Percentiles rank a stretch among this genome's conserved stretches.
Conservation (phyloP, 495 filamentous ascomycete species). For the Symbiotaphrina buchneri region DNA sequence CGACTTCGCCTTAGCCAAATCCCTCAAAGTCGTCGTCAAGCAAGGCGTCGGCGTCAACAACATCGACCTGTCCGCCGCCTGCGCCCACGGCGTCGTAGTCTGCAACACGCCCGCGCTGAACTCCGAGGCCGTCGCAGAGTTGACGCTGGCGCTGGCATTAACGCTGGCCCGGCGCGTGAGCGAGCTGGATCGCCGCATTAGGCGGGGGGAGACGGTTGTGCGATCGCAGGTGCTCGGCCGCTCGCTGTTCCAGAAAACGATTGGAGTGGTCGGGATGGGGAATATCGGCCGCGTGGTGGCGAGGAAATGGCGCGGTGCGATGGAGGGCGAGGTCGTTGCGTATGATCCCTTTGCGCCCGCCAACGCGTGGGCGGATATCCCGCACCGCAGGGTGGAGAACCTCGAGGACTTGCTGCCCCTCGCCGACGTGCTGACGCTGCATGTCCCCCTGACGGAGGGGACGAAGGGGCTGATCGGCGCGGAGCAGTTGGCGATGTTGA, state of each 20-base stretch:
- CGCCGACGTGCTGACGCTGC: constrained; percentile 16
- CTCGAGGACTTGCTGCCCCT: constrained; percentile 11
- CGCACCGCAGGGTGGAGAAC: constrained; percentile 9
- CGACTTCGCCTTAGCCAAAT: too few species aligned
- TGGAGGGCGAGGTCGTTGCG: constrained; percentile 19
- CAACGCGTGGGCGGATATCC: constrained; percentile 8
- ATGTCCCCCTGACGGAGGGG: constrained; percentile 12
- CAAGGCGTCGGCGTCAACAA: constrained; percentile 12
- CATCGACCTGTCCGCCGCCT: constrained; percentile 6
- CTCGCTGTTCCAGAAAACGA: constrained; percentile 37
- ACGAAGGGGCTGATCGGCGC: constrained; percentile 8
- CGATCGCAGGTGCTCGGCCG: constrained; percentile 20
- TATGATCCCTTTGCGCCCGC: constrained; percentile 14
- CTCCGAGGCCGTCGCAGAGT: constrained; percentile 62
- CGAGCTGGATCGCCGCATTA: constrained; percentile 32
- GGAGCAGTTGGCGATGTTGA: constrained; percentile 24
- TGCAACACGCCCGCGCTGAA: constrained; percentile 63
- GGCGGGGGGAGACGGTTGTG: constrained; percentile 31
- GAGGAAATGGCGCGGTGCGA: constrained; percentile 15
- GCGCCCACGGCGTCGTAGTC: constrained; percentile 11
- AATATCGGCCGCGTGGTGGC: constrained; percentile 6
- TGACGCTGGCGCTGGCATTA: constrained; percentile 54
- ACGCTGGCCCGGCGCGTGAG: constrained; percentile 55
- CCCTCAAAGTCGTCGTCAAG: constrained; percentile 15
- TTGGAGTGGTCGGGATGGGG: constrained; percentile 30